Evolutionary conservation across 257 asterid species (phyloP).

Genomic region (Solanum pimpinellifolium): DNA sequence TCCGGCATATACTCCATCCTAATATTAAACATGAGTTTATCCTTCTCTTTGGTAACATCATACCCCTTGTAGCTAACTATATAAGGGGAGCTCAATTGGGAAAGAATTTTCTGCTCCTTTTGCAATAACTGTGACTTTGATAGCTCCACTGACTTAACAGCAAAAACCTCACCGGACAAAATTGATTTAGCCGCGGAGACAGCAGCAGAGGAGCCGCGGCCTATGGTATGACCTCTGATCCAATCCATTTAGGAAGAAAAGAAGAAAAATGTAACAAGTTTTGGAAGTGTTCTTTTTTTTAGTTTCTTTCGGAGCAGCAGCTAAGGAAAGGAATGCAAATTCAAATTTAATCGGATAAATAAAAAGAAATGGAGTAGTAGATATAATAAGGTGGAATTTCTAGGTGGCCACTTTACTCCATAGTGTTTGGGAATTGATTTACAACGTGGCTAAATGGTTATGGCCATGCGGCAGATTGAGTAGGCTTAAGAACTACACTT

Average conservation of each 20-base stretch:
- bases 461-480: conserved; percentile 16
- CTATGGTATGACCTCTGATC: conserved; percentile 61
- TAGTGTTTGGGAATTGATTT: conserved; percentile 22
- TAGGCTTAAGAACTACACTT: conserved; percentile 1
- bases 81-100: conserved; percentile 21
- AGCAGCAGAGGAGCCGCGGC: conserved; percentile 60
- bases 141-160: conserved; percentile 57
- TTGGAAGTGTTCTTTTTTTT: background rate
- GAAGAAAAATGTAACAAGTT: background rate
- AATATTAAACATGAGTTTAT: conserved; percentile 28
- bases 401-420: background rate
- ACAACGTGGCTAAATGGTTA: conserved; percentile 41
- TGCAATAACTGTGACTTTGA: conserved; percentile 23
- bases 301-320: background rate
- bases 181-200: conserved; percentile 39
- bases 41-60: conserved; percentile 29
- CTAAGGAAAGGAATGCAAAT: no score
- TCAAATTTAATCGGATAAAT: fast-evolving
- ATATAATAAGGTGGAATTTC: no score
- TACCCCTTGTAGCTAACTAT: conserved; percentile 47
- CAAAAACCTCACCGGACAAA: conserved; percentile 22
- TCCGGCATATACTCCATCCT: conserved; percentile 39
- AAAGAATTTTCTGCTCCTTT: conserved; percentile 37
- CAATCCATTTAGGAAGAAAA: conserved; percentile 34
- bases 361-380: no score